A percentile compares a stretch with the other conserved stretches of the same genome.
These are phyloP conservation scores for Calonectria montana DNA, from an alignment of 2,329 filamentous ascomycete genomes.

Conservation along the genomic window DNA sequence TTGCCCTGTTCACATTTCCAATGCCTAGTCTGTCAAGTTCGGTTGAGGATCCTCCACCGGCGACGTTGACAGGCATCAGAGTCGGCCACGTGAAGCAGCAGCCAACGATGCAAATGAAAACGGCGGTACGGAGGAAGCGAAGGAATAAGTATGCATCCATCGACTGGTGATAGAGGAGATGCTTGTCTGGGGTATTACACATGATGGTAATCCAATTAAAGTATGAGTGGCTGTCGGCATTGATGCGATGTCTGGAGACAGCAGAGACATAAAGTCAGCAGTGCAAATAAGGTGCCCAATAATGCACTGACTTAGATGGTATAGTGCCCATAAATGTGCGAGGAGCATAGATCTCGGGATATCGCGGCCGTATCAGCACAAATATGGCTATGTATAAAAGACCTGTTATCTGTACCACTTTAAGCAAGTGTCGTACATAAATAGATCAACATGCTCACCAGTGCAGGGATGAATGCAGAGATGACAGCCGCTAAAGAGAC, in stretches of 20 bases:
- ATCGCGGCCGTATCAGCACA: not conserved
- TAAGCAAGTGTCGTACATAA: not conserved
- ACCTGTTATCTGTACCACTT: not conserved
- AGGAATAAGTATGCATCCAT: not conserved
- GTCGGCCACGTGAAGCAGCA: not conserved
- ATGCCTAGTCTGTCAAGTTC: not conserved
- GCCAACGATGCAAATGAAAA: not conserved
- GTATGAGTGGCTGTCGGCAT: not conserved
- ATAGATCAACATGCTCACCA: not conserved
- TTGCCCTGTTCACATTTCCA: not conserved
- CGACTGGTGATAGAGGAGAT: not conserved
- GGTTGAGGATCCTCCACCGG: not conserved
- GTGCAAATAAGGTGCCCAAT: accelerated
- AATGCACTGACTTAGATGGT: not conserved
- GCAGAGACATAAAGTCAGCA: not conserved
- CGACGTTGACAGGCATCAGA: not conserved
- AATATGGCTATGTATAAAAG: not conserved
- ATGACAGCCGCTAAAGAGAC: not conserved
- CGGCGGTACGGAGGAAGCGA: not conserved
- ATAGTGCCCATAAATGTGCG: not conserved
- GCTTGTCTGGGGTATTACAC: not conserved
- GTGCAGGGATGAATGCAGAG: not conserved
- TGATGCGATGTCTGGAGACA: not conserved
- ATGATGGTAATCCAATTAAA: not conserved
- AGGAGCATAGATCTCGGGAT: not conserved